Evolutionary conservation across 2,329 filamentous ascomycete species (phyloP).

Genomic region (Penicillium sp.): DNA sequence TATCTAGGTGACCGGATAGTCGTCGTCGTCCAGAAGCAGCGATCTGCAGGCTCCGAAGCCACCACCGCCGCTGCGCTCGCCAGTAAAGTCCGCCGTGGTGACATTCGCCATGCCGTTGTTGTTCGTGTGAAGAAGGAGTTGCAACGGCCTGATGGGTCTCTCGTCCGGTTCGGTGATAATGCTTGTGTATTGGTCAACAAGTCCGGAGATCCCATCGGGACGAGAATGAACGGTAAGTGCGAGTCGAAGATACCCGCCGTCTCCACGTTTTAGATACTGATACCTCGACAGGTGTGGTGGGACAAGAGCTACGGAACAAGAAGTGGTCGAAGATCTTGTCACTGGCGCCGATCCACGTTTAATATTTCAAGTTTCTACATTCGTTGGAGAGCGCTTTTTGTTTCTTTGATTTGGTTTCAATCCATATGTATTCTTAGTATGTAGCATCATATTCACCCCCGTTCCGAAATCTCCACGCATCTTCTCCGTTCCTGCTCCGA

Average conservation of each 20-base stretch:
- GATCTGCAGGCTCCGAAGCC: conserved; percentile 69
- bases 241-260: neutral
- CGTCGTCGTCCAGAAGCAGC: conserved; percentile 95
- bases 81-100: conserved; percentile 93
- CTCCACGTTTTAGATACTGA: conserved; percentile 20
- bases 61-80: conserved; percentile 71
- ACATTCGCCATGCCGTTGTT: conserved; percentile 93
- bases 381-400: conserved; percentile 30
- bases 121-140: conserved; percentile 88
- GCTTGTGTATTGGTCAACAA: conserved; percentile 98
- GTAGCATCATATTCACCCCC: neutral
- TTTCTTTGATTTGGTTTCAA: conserved; percentile 15
- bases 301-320: conserved; percentile 81
- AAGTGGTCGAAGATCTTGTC: conserved; percentile 99
- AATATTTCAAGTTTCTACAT: conserved; percentile 35
- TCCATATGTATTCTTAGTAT: conserved; percentile 33
- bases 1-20: conserved; percentile 86
- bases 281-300: conserved; percentile 67
- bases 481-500: neutral
- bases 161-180: conserved; percentile 95
- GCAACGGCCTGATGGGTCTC: conserved; percentile 81
- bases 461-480: conserved; percentile 10
- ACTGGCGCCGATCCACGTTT: conserved; percentile 81
- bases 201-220: conserved; percentile 90
- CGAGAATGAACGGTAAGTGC: conserved; percentile 72